Evolutionary conservation across 176 grass and related monocot genomes (phyloP), one percentile per base, ranked within the genome.

Genomic region (Areca catechu): DNA sequence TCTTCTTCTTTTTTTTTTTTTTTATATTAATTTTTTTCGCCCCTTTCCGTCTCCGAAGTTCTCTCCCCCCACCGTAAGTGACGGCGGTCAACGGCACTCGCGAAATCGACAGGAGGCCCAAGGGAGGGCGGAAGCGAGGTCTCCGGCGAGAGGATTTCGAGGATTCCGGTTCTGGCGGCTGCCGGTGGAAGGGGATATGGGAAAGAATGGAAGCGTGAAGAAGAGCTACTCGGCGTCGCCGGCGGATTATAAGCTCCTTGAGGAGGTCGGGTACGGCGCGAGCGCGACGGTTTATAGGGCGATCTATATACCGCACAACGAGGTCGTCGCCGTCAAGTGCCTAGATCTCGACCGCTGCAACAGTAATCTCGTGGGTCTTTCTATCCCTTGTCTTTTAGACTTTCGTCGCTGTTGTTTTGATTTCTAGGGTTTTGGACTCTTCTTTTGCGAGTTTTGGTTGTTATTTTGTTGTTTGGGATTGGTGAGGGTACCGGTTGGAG

Each of bases 321-420:
- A 78, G 57, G 56, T 85, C 14, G 81, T 98, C 34, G 93, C 93
- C 7, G 84, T 98, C 78, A 98, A 98, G 84, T 80, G 87, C 81
- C 75, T 98, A 70, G 93, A 98, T 98, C 93, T 98, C 75, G 93
- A 98, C 74, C 93, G 89, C 71, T 85, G 89, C 75, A 98, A 85
- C 63, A 98, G 89, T 59, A 98, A 83, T 77, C 83, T 98, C 75
- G 93, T 98, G 34, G 34, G 34, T 43, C 34, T 43, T 10, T 43
- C 34, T 43, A 43, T 43, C 34, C n/a, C 34, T 43, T 43, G 2
- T 43, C 34, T 43, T 43, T 43, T 3, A 43, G 34, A 12, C 34
- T 43, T 43, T 43, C 1, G 9, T 43, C 7, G 34, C 10, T 43
- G 34, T 3, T 12, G 34, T 12, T 43, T 14, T 43, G 34, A 43